phyloP scores from a whole-genome alignment of 371 early-diverging fungal species.

The Rhizomucor pusillus region DNA sequence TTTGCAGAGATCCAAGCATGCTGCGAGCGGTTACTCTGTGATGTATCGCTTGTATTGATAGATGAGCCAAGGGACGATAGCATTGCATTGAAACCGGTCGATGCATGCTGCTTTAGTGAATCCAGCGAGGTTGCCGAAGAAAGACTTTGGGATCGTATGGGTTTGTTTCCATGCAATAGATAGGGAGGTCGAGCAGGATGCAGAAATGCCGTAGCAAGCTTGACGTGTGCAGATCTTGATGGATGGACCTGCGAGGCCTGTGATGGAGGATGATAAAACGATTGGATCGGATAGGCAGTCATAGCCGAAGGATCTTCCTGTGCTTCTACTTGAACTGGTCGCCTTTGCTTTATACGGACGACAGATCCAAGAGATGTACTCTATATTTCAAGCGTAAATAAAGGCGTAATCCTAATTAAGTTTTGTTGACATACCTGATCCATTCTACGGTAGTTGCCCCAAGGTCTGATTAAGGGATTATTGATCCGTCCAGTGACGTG shows the following conservation, averaged over 20 bases:
- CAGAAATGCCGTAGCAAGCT: conserved; percentile 38
- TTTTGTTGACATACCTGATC: background rate
- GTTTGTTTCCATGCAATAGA: conserved; percentile 16
- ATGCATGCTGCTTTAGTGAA: conserved; percentile 37
- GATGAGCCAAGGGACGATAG: conserved; percentile 33
- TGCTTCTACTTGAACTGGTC: conserved; percentile 33
- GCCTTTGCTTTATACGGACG: conserved; percentile 56
- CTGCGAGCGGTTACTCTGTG: conserved; percentile 8
- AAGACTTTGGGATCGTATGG: background rate
- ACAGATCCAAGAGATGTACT: conserved; percentile 35
- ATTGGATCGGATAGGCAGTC: conserved; percentile 6
- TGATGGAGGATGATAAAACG: background rate
- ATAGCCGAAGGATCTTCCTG: conserved; percentile 11
- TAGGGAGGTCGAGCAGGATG: conserved; percentile 26
- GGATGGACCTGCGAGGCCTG: background rate
- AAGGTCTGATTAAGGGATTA: conserved; percentile 26
- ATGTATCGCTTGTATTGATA: conserved; percentile 6
- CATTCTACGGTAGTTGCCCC: background rate
- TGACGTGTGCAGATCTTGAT: conserved; percentile 16
- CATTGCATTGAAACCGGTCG: conserved; percentile 30
- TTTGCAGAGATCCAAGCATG: conserved; percentile 25
- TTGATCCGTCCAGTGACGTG: conserved; percentile 51
- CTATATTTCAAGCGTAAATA: conserved; percentile 4
- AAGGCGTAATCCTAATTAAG: background rate
- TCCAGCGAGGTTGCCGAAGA: conserved; percentile 4